Base-by-base conservation (phyloP, 495 filamentous ascomycete species). In the Penicillium dipodomyicola region DNA sequence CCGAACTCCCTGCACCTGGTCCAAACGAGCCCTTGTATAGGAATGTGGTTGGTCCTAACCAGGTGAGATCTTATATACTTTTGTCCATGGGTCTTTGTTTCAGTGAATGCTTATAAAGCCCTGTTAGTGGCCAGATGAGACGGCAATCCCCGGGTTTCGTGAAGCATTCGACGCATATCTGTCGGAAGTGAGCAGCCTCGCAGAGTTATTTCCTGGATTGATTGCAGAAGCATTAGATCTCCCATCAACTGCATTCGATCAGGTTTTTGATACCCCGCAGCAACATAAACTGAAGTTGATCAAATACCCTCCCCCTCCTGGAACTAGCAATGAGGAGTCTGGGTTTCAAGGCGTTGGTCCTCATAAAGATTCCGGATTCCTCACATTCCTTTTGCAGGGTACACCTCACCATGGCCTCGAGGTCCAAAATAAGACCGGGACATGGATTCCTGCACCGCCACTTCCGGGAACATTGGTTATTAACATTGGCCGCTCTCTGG, bases 221-320 rank as follows among this genome's bases (percentile, higher is more conserved):
- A 89, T 96, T 66, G 91, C 94, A 57, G 91, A 97, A 74, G 87
- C 91, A 9, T 84, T 98, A 47, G 86, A 84, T 25, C 80, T 98
- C 0, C 84, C 86, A 0, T 58, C 82, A 0, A 78, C 76, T 25
- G 89, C 92, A 1, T 93, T 98, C 67, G 72, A 87, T 62, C 81
- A 59, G 25, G 62, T 92, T 75, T 96, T 92, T 72, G 90, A 95
- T 61, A 63, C 72, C 7, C 77, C 84, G 54, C 87, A 94, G 73
- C 86, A 95, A 71, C 90, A 96, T 72, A 96, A 94, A 71, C 75
- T 96, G 39, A 96, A 96, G 68, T 84, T 96, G 50, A 85, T 96
- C 59, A 93, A 92, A 71, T 96, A 96, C 61, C 90, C 90, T 0
- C 87, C 90, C 1, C 65, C 66, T 12, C 43, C 72, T 66, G 78